Percentiles rank a stretch among this genome's conserved stretches.
Conservation (phyloP, 2,329 filamentous ascomycete genomes). For the Aspergillus sp. region DNA sequence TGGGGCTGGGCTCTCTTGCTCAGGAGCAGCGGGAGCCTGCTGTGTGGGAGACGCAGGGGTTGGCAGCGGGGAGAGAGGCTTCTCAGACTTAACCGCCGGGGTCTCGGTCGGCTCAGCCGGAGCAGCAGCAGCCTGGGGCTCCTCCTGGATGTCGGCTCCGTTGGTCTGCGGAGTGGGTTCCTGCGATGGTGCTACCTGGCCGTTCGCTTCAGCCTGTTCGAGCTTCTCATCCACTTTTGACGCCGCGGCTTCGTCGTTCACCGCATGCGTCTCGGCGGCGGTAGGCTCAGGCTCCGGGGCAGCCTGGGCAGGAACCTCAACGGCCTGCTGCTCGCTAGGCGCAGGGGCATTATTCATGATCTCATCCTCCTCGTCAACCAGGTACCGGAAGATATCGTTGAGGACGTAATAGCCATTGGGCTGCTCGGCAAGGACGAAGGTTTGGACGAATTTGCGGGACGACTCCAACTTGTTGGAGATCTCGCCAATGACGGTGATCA, state of each 20-base stretch:
- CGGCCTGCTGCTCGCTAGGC: constrained; percentile 30
- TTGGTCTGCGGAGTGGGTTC: constrained; percentile 29
- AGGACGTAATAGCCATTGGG: constrained; percentile 96
- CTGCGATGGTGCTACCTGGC: constrained; percentile 25
- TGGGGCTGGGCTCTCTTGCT: constrained; percentile 41
- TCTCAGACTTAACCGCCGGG: constrained; percentile 44
- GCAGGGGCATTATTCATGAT: constrained; percentile 39
- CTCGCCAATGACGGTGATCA: constrained; percentile 96
- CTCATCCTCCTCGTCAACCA: constrained; percentile 65
- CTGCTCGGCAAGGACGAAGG: constrained; percentile 92
- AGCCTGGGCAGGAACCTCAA: constrained; percentile 37
- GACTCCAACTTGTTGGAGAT: constrained; percentile 88
- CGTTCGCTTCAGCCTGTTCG: constrained; percentile 51
- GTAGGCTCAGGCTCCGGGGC: constrained; percentile 25
- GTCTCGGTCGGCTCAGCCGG: constrained; percentile 27
- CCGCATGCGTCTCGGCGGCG: constrained; percentile 26
- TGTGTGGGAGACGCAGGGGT: constrained; percentile 44
- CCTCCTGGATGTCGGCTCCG: constrained; percentile 16
- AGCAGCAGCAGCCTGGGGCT: constrained; percentile 11
- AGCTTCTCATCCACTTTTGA: constrained; percentile 64
- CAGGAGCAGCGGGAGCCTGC: constrained; percentile 38
- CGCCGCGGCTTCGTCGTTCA: constrained; percentile 35
- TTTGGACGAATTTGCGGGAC: constrained; percentile 94
- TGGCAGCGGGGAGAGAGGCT: constrained; percentile 55
- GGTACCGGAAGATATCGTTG: constrained; percentile 95